phyloP scores from a whole-genome alignment of 768 basidiomycete genomes.

The Phylloporus sp. region DNA sequence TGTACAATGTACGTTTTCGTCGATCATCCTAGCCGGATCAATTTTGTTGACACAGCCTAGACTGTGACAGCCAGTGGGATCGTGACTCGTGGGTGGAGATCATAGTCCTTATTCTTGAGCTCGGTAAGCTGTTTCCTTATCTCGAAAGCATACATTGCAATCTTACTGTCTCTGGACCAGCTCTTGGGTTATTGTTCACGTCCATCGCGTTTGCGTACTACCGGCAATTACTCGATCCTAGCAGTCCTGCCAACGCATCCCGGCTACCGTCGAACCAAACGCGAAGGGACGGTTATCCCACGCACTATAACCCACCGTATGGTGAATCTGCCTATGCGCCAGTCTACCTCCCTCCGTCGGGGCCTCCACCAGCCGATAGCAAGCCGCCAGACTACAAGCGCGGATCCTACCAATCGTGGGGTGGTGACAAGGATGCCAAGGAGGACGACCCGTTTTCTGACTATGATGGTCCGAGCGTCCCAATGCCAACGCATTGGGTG shows the following conservation, averaged over 20 bases:
- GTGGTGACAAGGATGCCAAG: constrained; percentile 30
- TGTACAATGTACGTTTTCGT: constrained; percentile 37
- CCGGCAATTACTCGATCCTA: constrained; percentile 70
- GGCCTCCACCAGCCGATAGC: constrained; percentile 43
- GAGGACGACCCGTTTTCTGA: constrained; percentile 58
- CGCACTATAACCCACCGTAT: constrained; percentile 62
- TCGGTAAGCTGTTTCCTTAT: constrained; percentile 40
- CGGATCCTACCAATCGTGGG: constrained; percentile 28
- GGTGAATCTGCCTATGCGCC: constrained; percentile 27
- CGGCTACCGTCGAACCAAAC: constrained; percentile 40
- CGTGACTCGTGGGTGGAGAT: constrained; percentile 69
- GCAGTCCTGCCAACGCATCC: constrained; percentile 47
- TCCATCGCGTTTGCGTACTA: constrained; percentile 66
- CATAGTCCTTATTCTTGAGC: constrained; percentile 54
- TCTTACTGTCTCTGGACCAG: constrained; percentile 30
- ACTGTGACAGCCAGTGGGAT: constrained; percentile 58
- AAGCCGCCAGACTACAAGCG: constrained; percentile 52
- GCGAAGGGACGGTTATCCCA: constrained; percentile 39
- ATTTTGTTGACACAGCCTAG: constrained; percentile 37
- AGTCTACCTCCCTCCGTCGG: constrained; percentile 47
- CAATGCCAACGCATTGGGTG: constrained; percentile 33
- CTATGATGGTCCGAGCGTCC: constrained; percentile 37
- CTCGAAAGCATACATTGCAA: too few relatives aligned
- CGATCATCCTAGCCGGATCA: not conserved
- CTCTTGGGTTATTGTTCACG: constrained; percentile 59